A percentile compares a stretch with the other conserved stretches of the same genome.
phyloP scores from a whole-genome alignment of 176 grass and related monocot species.

The Oryza glaberrima region DNA sequence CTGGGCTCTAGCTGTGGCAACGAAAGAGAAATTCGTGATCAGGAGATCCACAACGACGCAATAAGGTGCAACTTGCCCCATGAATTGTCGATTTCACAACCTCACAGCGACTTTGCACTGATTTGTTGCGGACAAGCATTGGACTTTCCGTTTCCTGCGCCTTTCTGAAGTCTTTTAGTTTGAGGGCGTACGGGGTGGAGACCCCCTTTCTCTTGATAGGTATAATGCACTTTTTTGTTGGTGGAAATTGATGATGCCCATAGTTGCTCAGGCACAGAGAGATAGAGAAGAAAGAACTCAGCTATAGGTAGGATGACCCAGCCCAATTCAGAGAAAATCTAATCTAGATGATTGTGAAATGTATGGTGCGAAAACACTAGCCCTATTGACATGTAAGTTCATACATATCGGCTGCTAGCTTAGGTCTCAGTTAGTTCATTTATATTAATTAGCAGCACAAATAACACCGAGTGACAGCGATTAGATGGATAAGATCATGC shows the following conservation, averaged over 20 bases:
- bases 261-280: neutral
- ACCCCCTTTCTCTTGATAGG: constrained; percentile 43
- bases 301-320: constrained; percentile 22
- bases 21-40: constrained; percentile 34
- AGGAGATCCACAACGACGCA: constrained; percentile 46
- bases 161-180: constrained; percentile 41
- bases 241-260: constrained; percentile 18
- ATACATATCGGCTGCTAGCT: constrained; percentile 16
- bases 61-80: constrained; percentile 45
- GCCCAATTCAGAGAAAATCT: constrained; percentile 6
- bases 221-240: constrained; percentile 39
- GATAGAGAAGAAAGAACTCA: neutral
- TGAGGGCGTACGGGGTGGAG: constrained; percentile 7
- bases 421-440: constrained; percentile 23
- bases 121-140: constrained; percentile 44
- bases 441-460: constrained; percentile 42
- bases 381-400: constrained; percentile 39
- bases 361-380: constrained; percentile 55
- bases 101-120: constrained; percentile 38
- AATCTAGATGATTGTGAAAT: constrained; percentile 55
- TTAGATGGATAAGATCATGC: constrained; percentile 59
- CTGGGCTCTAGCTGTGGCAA: neutral
- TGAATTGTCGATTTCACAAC: constrained; percentile 58
- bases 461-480: constrained; percentile 34
- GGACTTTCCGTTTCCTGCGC: constrained; percentile 39